Evolutionary conservation across 2,329 filamentous ascomycete species (phyloP).

Genomic region (Aspergillus carbonarius): DNA sequence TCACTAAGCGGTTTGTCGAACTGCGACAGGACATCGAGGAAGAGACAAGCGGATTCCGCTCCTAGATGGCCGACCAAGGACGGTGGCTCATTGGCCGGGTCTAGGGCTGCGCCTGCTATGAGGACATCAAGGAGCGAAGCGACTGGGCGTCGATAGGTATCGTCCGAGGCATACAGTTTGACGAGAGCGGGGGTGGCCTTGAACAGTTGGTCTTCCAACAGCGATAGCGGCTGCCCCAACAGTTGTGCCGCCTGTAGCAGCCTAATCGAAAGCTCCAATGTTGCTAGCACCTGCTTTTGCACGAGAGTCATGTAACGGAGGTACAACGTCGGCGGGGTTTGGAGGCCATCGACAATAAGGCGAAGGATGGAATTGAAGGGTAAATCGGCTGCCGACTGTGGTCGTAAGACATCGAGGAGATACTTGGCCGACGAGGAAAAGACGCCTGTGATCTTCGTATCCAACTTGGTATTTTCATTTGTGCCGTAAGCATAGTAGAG

Average conservation of each 20-base stretch:
- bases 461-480: slow-evolving; percentile 57
- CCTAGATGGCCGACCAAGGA: slow-evolving; percentile 91
- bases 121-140: slow-evolving; percentile 71
- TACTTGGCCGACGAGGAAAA: slow-evolving; percentile 73
- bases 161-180: slow-evolving; percentile 70
- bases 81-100: slow-evolving; percentile 70
- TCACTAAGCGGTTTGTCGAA: slow-evolving; percentile 74
- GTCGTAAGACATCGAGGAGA: slow-evolving; percentile 73
- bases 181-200: slow-evolving; percentile 75
- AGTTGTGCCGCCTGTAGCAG: slow-evolving; percentile 70
- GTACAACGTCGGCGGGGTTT: slow-evolving; percentile 63
- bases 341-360: slow-evolving; percentile 63
- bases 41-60: slow-evolving; percentile 76
- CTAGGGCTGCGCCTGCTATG: slow-evolving; percentile 66
- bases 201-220: slow-evolving; percentile 76
- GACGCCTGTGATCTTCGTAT: slow-evolving; percentile 57
- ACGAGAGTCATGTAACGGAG: slow-evolving; percentile 56
- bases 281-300: slow-evolving; percentile 62
- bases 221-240: slow-evolving; percentile 61
- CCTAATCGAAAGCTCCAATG: slow-evolving; percentile 65
- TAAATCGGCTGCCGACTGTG: slow-evolving; percentile 66
- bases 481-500: slow-evolving; percentile 73
- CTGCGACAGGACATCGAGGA: slow-evolving; percentile 73
- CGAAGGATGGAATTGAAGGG: slow-evolving; percentile 75
- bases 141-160: slow-evolving; percentile 64